Evolutionary conservation across 176 grass and related monocot genomes (phyloP).

Genomic region (Aechmea fasciata): DNA sequence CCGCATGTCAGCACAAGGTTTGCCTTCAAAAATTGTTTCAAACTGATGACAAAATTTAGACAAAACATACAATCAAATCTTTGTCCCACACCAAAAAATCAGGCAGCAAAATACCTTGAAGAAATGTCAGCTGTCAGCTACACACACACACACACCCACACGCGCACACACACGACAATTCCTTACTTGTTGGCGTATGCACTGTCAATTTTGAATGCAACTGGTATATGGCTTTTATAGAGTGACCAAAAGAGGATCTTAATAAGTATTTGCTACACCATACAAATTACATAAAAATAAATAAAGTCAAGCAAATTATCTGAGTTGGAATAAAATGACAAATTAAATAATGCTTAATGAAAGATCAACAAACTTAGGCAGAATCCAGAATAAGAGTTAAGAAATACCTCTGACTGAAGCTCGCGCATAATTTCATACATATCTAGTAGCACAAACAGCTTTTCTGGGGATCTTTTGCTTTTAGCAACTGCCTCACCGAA

Average conservation of each 20-base stretch:
- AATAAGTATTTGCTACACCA: background rate
- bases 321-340: too few species aligned
- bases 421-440: conserved; percentile 97
- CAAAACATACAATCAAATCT: conserved; percentile 16
- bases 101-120: too few species aligned
- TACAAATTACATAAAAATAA: too few species aligned
- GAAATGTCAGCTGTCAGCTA: too few species aligned
- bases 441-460: conserved; percentile 82
- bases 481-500: conserved; percentile 94
- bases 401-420: conserved; percentile 72
- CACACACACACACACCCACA: too few species aligned
- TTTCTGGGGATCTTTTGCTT: conserved; percentile 96
- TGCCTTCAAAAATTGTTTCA: conserved; percentile 73
- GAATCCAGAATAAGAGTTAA: background rate
- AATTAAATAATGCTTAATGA: too few species aligned
- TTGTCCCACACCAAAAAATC: conserved; percentile 1
- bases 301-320: too few species aligned
- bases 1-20: conserved; percentile 65
- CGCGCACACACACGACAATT: too few species aligned
- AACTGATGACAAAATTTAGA: conserved; percentile 38
- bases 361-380: background rate
- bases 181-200: too few species aligned
- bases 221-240: too few species aligned
- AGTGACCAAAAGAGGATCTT: too few species aligned
- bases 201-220: too few species aligned